Percentiles rank a stretch among this genome's conserved stretches.
Evolutionary conservation across 2,329 filamentous ascomycete species (phyloP).

Genomic region (Arthrinium phaeospermum): DNA sequence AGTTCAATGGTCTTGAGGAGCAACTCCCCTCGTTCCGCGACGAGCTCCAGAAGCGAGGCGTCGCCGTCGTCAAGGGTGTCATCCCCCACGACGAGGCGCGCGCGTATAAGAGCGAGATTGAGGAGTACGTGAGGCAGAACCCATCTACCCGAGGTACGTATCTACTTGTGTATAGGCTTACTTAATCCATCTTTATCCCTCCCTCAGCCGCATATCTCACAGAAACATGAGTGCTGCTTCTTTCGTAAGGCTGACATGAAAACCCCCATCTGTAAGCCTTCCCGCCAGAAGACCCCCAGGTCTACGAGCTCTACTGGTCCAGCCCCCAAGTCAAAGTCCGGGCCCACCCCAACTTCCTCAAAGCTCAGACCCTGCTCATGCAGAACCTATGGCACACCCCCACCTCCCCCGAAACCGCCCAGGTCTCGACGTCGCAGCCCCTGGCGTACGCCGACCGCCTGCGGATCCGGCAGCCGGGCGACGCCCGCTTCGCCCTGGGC

Average conservation of each 20-base stretch:
- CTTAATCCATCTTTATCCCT: background rate
- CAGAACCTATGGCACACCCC: conserved; percentile 60
- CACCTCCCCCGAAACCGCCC: conserved; percentile 35
- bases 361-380: conserved; percentile 67
- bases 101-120: conserved; percentile 67
- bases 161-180: background rate
- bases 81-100: conserved; percentile 67
- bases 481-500: conserved; percentile 70
- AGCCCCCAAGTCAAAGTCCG: conserved; percentile 70
- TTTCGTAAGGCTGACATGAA: conserved; percentile 22
- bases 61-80: conserved; percentile 69
- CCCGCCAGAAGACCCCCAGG: conserved; percentile 68
- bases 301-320: conserved; percentile 81
- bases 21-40: conserved; percentile 44
- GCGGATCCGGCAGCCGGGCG: conserved; percentile 73
- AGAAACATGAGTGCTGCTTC: too few species aligned
- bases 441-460: conserved; percentile 74
- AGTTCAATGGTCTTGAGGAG: conserved; percentile 51
- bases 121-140: conserved; percentile 70
- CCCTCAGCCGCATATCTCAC: too few species aligned
- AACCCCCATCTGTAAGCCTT: conserved; percentile 55
- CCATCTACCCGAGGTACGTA: conserved; percentile 58
- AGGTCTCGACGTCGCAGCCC: conserved; percentile 59
- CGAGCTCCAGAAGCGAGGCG: conserved; percentile 66
- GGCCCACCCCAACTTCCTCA: conserved; percentile 68